These are phyloP conservation scores for Sindora glabra DNA, from an alignment of 306 rosid genomes.

Conservation along the genomic window DNA sequence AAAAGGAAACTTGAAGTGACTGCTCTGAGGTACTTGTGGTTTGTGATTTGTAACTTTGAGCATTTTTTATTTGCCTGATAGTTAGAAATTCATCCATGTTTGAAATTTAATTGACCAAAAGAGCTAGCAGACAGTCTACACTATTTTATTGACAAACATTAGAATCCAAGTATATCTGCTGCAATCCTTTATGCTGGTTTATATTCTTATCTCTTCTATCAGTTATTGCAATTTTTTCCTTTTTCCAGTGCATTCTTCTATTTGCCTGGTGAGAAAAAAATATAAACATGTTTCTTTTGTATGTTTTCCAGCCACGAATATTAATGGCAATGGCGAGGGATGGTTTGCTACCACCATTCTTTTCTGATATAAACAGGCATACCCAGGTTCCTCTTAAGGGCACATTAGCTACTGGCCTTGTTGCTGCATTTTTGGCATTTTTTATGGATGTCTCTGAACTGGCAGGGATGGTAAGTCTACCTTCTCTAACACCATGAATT, in stretches of 20 bases:
- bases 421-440: conserved; percentile 63
- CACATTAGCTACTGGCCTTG: conserved; percentile 64
- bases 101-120: neutral
- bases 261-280: neutral
- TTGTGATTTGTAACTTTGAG: neutral
- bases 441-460: conserved; percentile 77
- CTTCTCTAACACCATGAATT: neutral
- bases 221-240: neutral
- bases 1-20: neutral
- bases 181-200: neutral
- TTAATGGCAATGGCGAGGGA: conserved; percentile 51
- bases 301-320: conserved; percentile 37
- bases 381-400: conserved; percentile 35
- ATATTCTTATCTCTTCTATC: neutral
- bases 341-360: conserved; percentile 37
- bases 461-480: conserved; percentile 80
- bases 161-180: neutral
- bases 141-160: neutral
- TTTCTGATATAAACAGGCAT: conserved; percentile 25
- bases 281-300: neutral
- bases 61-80: neutral
- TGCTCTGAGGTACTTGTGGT: neutral
- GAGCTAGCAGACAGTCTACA: neutral
- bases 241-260: neutral
- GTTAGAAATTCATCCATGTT: neutral